Evolutionary conservation across 371 early-diverging fungal genomes (phyloP), one percentile per base, ranked within the genome.

Genomic region (Mycotypha africana): DNA sequence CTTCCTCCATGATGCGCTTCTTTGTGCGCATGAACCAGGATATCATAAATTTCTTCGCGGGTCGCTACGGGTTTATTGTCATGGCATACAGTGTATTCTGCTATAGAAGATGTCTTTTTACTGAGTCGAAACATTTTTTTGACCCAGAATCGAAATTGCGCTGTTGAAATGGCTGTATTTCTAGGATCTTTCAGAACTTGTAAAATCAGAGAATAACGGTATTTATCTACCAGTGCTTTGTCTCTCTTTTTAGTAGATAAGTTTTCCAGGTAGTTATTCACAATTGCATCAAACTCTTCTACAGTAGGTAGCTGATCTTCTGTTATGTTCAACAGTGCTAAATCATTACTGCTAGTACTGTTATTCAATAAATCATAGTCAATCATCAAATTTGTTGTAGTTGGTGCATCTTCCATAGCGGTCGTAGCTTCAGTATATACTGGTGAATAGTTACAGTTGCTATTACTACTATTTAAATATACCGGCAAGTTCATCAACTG

Each of bases 101-200:
- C 31, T 12, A 51, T 58, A 2, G 42, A 5, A 28, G 5, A 8
- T 11, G 5, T 28, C 15, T 15, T 5, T 9, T 9, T 39, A 4
- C 33, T 17, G 10, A 81, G 62, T 10, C 69, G 64, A 51, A 81
- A 81, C 81, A 81, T 81, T 46, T 79, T 81, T 51, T 81, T 81
- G 30, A 76, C 81, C 79, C 81, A 81, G 47, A 81, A 81, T 11
- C 79, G 62, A 47, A 81, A 81, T 47, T 81, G 81, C 4, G 81
- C 81, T 2, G 81, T 81, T 14, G 81, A 78, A 16, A 78, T 70
- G n/a, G 76, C 62, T 0, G 81, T 81, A 43, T 81, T 81, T 23
- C 73, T 62, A 15, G 81, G 81, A 38, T 81, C 79, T 31, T 70
- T 69, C 11, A 81, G 56, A 1, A 78, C 79, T 61, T 72, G 73